Conservation (phyloP, 2,329 filamentous ascomycete genomes). For the Cladosporium sp. region DNA sequence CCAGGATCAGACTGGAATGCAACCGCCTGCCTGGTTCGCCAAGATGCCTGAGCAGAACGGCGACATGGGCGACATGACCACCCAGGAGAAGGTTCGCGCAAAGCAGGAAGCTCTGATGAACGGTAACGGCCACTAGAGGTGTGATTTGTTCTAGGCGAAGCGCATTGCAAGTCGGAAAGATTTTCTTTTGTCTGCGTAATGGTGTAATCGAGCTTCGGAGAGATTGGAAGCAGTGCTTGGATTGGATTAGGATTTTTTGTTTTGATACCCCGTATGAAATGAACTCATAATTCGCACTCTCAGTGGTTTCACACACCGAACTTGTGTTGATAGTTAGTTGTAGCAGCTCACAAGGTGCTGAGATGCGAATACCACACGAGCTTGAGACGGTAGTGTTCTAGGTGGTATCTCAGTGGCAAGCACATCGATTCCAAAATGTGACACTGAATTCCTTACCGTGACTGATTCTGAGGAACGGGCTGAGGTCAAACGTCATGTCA, state of each 20-base stretch:
- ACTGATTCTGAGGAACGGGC: neutral
- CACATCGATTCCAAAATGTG: neutral
- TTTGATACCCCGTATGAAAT: neutral
- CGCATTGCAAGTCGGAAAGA: neutral
- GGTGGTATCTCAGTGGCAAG: neutral
- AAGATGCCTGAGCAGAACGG: slow-evolving; percentile 49
- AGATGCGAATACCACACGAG: neutral
- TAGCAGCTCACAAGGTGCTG: too few relatives aligned
- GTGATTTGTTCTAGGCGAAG: neutral
- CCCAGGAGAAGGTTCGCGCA: slow-evolving; percentile 26
- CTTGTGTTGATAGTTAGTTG: too few relatives aligned
- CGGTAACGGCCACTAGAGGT: neutral
- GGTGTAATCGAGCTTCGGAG: too few relatives aligned
- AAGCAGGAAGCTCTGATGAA: slow-evolving; percentile 28
- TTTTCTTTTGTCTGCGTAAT: neutral
- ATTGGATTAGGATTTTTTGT: neutral
- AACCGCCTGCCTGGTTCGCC: slow-evolving; percentile 71
- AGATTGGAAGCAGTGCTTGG: neutral
- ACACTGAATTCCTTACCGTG: neutral
- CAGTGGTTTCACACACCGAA: neutral
- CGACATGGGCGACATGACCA: slow-evolving; percentile 26
- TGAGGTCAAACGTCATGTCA: neutral
- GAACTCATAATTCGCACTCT: neutral
- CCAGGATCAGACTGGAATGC: slow-evolving; percentile 84
- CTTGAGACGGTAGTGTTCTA: too few relatives aligned